phyloP scores from a whole-genome alignment of 352 stramenopile genomes.

The Pythium monospermum region DNA sequence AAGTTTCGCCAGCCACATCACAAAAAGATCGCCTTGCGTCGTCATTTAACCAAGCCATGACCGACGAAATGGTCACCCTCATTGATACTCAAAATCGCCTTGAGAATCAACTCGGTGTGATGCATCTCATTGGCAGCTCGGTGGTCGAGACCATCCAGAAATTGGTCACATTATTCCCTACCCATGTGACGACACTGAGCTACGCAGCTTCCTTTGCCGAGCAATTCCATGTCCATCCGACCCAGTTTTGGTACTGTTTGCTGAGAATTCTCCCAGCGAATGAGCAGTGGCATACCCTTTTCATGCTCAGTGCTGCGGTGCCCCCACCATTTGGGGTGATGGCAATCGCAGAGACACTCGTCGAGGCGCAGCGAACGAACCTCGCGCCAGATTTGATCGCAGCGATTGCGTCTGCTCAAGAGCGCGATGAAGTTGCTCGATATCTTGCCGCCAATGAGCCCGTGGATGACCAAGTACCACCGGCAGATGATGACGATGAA shows the following conservation, averaged over 20 bases:
- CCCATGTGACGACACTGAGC: slow-evolving; percentile 29
- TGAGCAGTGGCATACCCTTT: slow-evolving; percentile 43
- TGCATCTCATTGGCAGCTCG: slow-evolving; percentile 42
- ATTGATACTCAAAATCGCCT: slow-evolving; percentile 38
- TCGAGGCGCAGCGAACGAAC: slow-evolving; percentile 38
- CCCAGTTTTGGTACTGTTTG: slow-evolving; percentile 53
- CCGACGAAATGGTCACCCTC: slow-evolving; percentile 39
- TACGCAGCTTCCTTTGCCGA: slow-evolving; percentile 34
- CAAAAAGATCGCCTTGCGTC: slow-evolving; percentile 13
- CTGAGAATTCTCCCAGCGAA: slow-evolving; percentile 36
- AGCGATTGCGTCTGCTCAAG: slow-evolving; percentile 23
- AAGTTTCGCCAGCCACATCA: not conserved
- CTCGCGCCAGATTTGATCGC: slow-evolving; percentile 31
- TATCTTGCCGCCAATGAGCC: slow-evolving; percentile 25
- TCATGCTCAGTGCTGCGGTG: slow-evolving; percentile 28
- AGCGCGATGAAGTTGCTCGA: slow-evolving; percentile 30
- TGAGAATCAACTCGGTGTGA: slow-evolving; percentile 29
- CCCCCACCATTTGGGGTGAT: slow-evolving; percentile 43
- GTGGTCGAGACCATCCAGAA: slow-evolving; percentile 59
- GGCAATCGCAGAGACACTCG: slow-evolving; percentile 37
- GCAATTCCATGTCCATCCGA: slow-evolving; percentile 37
- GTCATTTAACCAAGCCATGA: slow-evolving; percentile 50
- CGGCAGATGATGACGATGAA: slow-evolving; percentile 8
- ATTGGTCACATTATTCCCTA: slow-evolving; percentile 43
- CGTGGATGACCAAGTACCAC: no score